A percentile compares a stretch with the other conserved stretches of the same genome.
Conservation (phyloP, 257 asterid species). For the Solanum appendiculatum region DNA sequence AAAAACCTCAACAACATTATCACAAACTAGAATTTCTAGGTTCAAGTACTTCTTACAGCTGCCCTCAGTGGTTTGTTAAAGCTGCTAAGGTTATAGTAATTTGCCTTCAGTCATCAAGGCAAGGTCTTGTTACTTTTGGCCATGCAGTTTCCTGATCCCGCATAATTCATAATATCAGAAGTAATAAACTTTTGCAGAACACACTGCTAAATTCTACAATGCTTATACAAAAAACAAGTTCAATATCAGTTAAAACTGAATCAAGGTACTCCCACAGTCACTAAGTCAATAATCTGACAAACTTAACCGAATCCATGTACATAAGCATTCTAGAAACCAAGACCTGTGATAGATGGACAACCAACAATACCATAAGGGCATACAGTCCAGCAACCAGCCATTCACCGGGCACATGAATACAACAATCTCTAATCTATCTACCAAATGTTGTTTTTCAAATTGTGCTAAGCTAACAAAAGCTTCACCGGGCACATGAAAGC, state of each 20-base stretch:
- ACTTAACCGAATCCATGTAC: neutral
- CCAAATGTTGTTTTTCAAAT: neutral
- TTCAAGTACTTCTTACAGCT: neutral
- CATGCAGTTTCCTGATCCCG: neutral
- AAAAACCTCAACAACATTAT: neutral
- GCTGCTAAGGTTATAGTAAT: neutral
- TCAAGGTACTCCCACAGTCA: neutral
- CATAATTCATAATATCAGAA: neutral
- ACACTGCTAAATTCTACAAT: neutral
- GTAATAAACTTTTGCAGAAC: neutral
- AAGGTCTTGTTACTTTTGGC: neutral
- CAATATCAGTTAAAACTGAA: neutral
- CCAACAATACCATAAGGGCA: neutral
- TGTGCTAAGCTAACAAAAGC: neutral
- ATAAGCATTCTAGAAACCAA: neutral
- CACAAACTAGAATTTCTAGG: neutral
- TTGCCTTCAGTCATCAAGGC: neutral
- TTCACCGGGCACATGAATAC: neutral
- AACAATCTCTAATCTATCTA: neutral
- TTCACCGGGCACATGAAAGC: too few species aligned
- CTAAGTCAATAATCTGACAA: neutral
- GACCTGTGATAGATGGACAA: neutral
- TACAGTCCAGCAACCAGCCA: neutral
- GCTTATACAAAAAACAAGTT: neutral
- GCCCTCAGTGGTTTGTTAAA: neutral